A percentile compares a stretch with the other conserved stretches of the same genome.
phyloP scores from a whole-genome alignment of 495 filamentous ascomycete genomes.

The Penicillium taxi region DNA sequence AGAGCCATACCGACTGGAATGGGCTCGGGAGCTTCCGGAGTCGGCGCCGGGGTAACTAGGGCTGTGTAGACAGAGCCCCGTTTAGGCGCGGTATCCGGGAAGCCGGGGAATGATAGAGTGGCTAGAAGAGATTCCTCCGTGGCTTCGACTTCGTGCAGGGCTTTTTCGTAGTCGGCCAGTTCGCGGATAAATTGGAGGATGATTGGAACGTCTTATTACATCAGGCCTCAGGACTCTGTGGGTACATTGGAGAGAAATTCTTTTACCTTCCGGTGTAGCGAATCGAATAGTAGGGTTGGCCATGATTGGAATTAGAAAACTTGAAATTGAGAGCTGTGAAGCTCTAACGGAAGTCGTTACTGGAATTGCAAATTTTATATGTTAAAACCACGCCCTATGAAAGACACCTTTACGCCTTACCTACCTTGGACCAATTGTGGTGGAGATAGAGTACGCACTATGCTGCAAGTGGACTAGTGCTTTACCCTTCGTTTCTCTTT shows the following conservation, averaged over 20 bases:
- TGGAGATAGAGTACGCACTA: no score
- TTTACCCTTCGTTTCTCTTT: no score
- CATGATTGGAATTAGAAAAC: slow-evolving; percentile 12
- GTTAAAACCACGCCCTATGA: not conserved
- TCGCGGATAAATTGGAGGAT: slow-evolving; percentile 83
- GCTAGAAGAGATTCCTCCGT: slow-evolving; percentile 62
- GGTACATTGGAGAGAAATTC: not conserved
- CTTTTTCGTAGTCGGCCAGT: slow-evolving; percentile 77
- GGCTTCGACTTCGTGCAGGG: slow-evolving; percentile 63
- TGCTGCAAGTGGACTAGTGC: no score
- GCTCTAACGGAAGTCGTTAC: not conserved
- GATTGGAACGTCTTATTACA: slow-evolving; percentile 61
- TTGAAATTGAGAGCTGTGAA: not conserved
- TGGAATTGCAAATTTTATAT: no score
- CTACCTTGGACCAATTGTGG: no score
- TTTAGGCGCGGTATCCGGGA: slow-evolving; percentile 42
- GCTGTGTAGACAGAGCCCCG: slow-evolving; percentile 39
- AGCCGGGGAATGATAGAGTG: slow-evolving; percentile 72
- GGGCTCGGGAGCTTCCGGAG: slow-evolving; percentile 19
- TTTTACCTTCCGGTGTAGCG: slow-evolving; percentile 38
- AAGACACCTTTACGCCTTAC: no score
- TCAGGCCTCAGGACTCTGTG: not conserved
- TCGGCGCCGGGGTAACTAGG: slow-evolving; percentile 29
- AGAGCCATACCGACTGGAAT: slow-evolving; percentile 52
- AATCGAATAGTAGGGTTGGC: slow-evolving; percentile 39